Percentiles rank a stretch among this genome's conserved stretches.
These are phyloP conservation scores for Chaetomium tenue DNA, from an alignment of 495 filamentous ascomycete genomes.

Conservation along the genomic window DNA sequence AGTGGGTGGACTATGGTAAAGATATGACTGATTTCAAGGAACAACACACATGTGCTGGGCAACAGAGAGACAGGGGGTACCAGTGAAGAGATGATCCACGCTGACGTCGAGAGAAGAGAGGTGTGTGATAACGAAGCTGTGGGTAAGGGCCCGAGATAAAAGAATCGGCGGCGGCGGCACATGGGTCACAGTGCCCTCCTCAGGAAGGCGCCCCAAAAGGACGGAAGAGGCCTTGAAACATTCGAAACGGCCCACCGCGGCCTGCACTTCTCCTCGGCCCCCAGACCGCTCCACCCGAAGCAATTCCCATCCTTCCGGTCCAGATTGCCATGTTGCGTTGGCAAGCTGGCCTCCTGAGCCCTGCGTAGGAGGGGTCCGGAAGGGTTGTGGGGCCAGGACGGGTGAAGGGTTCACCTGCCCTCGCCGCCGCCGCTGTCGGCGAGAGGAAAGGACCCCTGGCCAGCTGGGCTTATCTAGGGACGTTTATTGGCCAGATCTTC, in stretches of 20 bases:
- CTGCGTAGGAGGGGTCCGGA: background rate
- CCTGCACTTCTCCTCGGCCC: background rate
- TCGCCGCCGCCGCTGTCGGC: constrained; percentile 11
- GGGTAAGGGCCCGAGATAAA: constrained; percentile 3
- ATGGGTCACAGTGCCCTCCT: background rate
- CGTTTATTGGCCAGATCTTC: constrained; percentile 4
- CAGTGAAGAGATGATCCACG: background rate
- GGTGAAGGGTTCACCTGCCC: background rate
- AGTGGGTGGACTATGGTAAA: background rate
- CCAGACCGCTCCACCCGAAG: constrained; percentile 5
- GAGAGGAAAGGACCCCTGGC: background rate
- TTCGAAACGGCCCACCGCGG: background rate
- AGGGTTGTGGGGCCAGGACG: constrained; percentile 5
- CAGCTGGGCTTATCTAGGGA: background rate
- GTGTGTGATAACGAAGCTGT: background rate
- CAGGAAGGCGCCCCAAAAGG: background rate
- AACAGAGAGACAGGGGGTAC: background rate
- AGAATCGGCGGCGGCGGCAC: background rate
- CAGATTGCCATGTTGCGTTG: background rate
- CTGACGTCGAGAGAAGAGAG: constrained; percentile 9
- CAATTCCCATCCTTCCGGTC: background rate
- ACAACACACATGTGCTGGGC: no score
- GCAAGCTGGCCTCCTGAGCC: background rate
- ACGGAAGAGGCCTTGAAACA: background rate
- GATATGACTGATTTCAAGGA: background rate